Evolutionary conservation across 768 basidiomycete genomes (phyloP).

Genomic region (Kwoniella bestiolae): DNA sequence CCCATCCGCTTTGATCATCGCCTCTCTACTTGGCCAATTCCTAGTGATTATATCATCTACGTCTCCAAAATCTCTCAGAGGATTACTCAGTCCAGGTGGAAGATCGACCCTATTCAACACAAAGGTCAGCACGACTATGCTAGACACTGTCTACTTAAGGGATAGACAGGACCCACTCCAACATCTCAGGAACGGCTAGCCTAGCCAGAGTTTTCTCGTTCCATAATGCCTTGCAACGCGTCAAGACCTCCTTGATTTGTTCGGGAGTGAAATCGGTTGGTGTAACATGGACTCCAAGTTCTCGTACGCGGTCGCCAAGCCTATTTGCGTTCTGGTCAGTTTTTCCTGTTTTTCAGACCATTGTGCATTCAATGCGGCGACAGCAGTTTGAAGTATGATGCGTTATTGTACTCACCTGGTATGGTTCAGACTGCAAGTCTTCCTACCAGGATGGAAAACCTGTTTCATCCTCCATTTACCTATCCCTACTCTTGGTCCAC

Average conservation of each 20-base stretch:
- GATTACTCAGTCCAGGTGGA: constrained; percentile 37
- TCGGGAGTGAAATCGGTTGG: constrained; percentile 47
- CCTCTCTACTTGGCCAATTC: constrained; percentile 49
- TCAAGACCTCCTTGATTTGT: constrained; percentile 50
- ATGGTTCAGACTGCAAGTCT: constrained; percentile 55
- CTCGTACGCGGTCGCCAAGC: constrained; percentile 46
- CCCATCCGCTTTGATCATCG: constrained; percentile 45
- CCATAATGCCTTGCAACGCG: constrained; percentile 48
- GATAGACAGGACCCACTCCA: constrained; percentile 40
- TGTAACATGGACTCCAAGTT: constrained; percentile 53
- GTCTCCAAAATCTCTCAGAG: constrained; percentile 42
- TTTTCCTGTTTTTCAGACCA: too few relatives aligned
- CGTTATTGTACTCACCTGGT: constrained; percentile 38
- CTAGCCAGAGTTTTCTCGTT: constrained; percentile 53
- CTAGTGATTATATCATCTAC: constrained; percentile 44
- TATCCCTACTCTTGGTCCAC: constrained; percentile 54
- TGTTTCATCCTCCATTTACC: constrained; percentile 58
- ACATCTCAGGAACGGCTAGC: constrained; percentile 54
- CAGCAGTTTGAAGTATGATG: constrained; percentile 5
- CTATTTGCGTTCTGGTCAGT: constrained; percentile 25
- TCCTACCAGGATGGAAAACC: constrained; percentile 55
- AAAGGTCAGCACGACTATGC: neutral
- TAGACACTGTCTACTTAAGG: neutral
- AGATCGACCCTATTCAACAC: constrained; percentile 39
- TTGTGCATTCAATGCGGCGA: too few relatives aligned